These are phyloP conservation scores for Torulaspora delbrueckii DNA, from an alignment of 805 yeast species.

Conservation along the genomic window DNA sequence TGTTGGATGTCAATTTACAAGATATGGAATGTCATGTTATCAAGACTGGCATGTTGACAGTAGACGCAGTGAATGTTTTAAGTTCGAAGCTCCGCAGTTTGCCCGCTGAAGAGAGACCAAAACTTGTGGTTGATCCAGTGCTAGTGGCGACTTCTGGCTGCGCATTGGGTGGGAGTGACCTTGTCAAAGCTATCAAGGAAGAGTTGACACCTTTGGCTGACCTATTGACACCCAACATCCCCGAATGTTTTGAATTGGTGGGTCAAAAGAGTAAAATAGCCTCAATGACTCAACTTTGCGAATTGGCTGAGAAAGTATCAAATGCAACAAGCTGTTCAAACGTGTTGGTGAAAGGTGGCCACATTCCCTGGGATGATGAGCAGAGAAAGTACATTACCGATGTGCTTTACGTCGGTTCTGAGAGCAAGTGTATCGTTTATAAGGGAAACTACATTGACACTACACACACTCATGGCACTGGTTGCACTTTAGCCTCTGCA, in stretches of 20 bases:
- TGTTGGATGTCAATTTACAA: conserved; percentile 49
- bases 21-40: conserved; percentile 64
- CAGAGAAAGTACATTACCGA: conserved; percentile 43
- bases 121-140: conserved; percentile 74
- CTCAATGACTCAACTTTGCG: conserved; percentile 39
- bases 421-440: conserved; percentile 39
- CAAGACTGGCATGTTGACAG: conserved; percentile 74
- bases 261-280: conserved; percentile 29
- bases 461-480: conserved; percentile 78
- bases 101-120: conserved; percentile 32
- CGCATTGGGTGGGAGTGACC: conserved; percentile 41
- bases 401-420: conserved; percentile 45
- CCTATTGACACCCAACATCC: conserved; percentile 69
- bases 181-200: conserved; percentile 39
- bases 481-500: conserved; percentile 80
- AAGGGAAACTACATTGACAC: conserved; percentile 45
- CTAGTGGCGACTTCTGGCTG: conserved; percentile 79
- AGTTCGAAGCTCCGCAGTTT: conserved; percentile 34
- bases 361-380: conserved; percentile 43
- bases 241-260: conserved; percentile 51
- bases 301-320: conserved; percentile 40
- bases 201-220: conserved; percentile 51
- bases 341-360: conserved; percentile 79
- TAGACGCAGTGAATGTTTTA: conserved; percentile 48
- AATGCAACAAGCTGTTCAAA: conserved; percentile 41